Evolutionary conservation across 2,329 filamentous ascomycete genomes (phyloP).

Genomic region (Triangularia verruculosa): DNA sequence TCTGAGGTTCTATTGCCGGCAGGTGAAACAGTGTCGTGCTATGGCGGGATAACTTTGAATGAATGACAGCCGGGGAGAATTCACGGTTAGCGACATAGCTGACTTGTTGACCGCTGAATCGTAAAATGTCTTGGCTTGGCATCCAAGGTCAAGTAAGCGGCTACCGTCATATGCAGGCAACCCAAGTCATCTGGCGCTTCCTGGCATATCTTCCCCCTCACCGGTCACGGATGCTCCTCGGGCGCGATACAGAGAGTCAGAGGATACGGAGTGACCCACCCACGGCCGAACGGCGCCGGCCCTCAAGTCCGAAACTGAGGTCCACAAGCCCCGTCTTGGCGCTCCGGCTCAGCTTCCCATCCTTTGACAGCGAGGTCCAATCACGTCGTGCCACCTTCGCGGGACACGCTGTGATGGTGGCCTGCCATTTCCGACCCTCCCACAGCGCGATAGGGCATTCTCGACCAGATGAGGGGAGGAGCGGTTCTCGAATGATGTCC

Average conservation of each 20-base stretch:
- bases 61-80: neutral
- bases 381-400: constrained; percentile 1
- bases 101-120: neutral
- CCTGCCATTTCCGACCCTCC: neutral
- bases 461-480: neutral
- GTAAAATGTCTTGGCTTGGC: neutral
- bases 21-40: constrained; percentile 1
- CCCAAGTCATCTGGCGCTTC: neutral
- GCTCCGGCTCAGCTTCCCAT: neutral
- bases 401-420: neutral
- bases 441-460: neutral
- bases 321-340: neutral
- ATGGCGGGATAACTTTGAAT: neutral
- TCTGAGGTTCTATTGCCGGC: neutral
- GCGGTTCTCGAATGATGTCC: neutral
- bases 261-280: neutral
- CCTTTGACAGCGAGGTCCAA: neutral
- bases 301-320: neutral
- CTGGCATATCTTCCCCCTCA: neutral
- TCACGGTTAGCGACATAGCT: neutral
- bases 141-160: too few species aligned
- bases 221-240: neutral
- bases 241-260: neutral
- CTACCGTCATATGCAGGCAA: too few species aligned
- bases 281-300: neutral